Evolutionary conservation across 345 rosid species (phyloP), one percentile per base, ranked within the genome.

Genomic region (Syzygium oleosum): DNA sequence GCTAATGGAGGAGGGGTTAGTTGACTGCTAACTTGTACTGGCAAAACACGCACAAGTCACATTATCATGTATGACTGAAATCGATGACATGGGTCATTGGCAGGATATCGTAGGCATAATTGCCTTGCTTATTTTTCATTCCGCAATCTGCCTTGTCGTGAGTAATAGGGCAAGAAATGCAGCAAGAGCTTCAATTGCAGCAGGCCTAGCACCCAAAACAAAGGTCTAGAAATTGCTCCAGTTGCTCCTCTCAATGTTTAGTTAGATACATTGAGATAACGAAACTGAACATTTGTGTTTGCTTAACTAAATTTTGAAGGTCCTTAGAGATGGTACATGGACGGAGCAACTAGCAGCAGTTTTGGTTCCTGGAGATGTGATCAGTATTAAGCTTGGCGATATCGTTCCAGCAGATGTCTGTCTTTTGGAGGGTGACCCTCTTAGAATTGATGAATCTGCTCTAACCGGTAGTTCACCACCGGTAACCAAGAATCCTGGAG

Each of bases 401-500:
- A 95, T 96, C 56, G 85, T 96, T 86, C 95, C 96, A 29, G 98
- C 97, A 78, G 98, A 96, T 91, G 95, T 94, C 85, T 95, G 98
- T 84, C 97, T 96, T 54, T 86, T 96, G 84, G 97, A 96, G 31
- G 98, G 98, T 27, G 98, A 96, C 85, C 94, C 98, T 8, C 92
- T 96, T 77, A 96, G 94, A 88, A 90, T 96, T 90, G 98, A 95
- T 80, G 96, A 95, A 87, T 91, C 98, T 87, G 94, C 97, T 61
- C 95, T 95, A 68, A 95, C 97, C 1, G 97, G 98, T 79, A 95
- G 94, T 86, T 95, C 96, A 41, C 91, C 94, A 85, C 95, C 97
- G 3, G 97, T 94, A 46, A 94, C 95, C 12, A 96, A 92, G 92
- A 63, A 92, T 51, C 94, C 98, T 0, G 96, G 96, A 3, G 94